Evolutionary conservation across 129 eudicot genomes (phyloP).

Genomic region (Dittrichia graveolens): DNA sequence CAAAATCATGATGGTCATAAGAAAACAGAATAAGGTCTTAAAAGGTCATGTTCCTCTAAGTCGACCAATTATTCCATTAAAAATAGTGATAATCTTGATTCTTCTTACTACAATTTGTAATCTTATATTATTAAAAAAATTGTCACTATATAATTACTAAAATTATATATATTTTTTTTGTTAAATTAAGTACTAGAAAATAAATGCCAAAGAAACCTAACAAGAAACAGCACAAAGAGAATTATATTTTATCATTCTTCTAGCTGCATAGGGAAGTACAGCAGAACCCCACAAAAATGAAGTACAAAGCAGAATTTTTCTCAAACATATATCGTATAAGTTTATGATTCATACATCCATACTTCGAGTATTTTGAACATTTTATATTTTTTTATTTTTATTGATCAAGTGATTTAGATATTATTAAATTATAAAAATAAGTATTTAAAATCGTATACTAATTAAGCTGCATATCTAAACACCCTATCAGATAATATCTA

Average conservation of each 20-base stretch:
- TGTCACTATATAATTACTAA: no score
- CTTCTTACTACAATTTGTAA: neutral
- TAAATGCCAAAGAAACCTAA: no score
- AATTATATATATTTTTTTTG: no score
- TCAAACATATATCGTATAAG: no score
- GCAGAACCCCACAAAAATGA: neutral
- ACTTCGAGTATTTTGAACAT: no score
- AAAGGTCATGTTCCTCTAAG: neutral
- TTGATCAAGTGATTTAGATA: neutral
- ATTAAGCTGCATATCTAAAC: no score
- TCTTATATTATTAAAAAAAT: no score
- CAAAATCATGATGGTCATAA: no score
- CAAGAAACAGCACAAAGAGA: neutral
- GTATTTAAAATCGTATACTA: no score
- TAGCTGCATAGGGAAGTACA: neutral
- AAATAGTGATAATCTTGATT: neutral
- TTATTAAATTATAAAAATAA: slow-evolving; percentile 12
- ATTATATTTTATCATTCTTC: neutral
- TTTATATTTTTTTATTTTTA: slow-evolving; percentile 30
- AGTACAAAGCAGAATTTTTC: slow-evolving; percentile 30
- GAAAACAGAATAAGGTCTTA: no score
- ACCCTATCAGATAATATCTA: no score
- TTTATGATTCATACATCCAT: no score
- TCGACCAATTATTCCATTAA: neutral
- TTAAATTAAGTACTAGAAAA: neutral